Base-by-base conservation (phyloP, 1,284 basidiomycete species). In the Rhodotorula sp. region DNA sequence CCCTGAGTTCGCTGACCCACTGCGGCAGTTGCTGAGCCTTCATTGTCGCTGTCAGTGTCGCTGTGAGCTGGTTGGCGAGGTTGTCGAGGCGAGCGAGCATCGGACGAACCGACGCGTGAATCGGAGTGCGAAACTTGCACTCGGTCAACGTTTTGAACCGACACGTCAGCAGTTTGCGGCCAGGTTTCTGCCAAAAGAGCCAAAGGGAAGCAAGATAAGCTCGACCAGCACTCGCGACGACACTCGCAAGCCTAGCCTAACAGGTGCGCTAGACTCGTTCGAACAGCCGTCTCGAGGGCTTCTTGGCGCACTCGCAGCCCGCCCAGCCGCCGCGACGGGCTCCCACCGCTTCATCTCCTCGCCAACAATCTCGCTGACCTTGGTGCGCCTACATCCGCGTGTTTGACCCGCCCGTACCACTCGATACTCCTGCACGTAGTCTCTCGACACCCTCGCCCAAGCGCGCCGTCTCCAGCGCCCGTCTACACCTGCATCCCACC, bases 1-100 rank as follows among this genome's bases (percentile, higher is more conserved):
- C 32, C 51, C 70, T 49, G 36, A 74, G 62, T 6, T 39, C 24
- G 58, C 62, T 32, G 61, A 60, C 63, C 66, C 69, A 71, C 30
- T 47, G 24, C n/a, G 65, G 68, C 32, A 70, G 68, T 8, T 49
- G n/a, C 20, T 44, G 63, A 2, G 64, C 53, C 49, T 56, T 56
- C 24, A 62, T 52, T 6, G 65, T 54, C 58, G 52, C 39, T 44
- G 39, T 44, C 39, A 17, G 13, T 44, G 39, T 44, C 39, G 39
- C 39, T 61, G 27, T 27, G 22, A 17, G 30, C 1, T 32, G 51
- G 34, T 30, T 22, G 6, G 49, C 10, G 29, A 20, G 4, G 20
- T 17, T 36, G 34, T 7, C 2, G 46, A 29, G 27, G 8, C 20
- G 15, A 44, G n/a, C 8, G 22, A 4, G 13, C 39, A 44, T 44